Evolutionary conservation across 2,329 filamentous ascomycete species (phyloP).

Genomic region (Pseudocercospora cruenta): DNA sequence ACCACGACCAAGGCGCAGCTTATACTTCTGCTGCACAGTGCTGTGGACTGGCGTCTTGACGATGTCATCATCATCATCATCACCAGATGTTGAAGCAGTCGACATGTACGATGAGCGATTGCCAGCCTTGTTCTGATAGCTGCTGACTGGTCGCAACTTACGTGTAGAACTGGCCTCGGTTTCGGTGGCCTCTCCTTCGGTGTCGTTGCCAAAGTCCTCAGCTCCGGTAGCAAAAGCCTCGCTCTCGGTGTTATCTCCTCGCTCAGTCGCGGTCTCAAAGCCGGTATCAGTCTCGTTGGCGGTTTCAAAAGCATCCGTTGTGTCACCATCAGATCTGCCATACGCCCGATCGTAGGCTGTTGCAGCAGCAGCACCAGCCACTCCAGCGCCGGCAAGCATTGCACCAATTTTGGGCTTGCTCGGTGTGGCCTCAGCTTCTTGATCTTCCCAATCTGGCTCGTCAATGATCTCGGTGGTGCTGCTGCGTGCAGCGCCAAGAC

Average conservation of each 20-base stretch:
- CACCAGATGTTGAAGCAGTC: slow-evolving; percentile 84
- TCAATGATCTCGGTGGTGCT: slow-evolving; percentile 78
- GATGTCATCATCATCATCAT: slow-evolving; percentile 64
- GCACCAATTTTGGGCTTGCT: slow-evolving; percentile 46
- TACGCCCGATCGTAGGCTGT: slow-evolving; percentile 69
- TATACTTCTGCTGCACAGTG: slow-evolving; percentile 69
- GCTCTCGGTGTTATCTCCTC: slow-evolving; percentile 69
- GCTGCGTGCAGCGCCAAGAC: slow-evolving; percentile 74
- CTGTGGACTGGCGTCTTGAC: slow-evolving; percentile 66
- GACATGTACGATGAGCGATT: slow-evolving; percentile 76
- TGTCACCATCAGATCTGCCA: slow-evolving; percentile 53
- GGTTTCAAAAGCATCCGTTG: slow-evolving; percentile 67
- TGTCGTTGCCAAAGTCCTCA: slow-evolving; percentile 73
- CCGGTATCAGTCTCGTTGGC: slow-evolving; percentile 72
- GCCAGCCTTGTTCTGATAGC: slow-evolving; percentile 49
- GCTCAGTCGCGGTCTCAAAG: slow-evolving; percentile 78
- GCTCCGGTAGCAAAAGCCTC: slow-evolving; percentile 95
- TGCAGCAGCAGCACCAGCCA: slow-evolving; percentile 48
- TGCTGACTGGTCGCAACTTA: slow-evolving; percentile 22
- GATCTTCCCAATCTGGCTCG: slow-evolving; percentile 88
- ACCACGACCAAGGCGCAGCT: slow-evolving; percentile 70
- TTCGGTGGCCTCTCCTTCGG: slow-evolving; percentile 74
- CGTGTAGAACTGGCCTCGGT: slow-evolving; percentile 64
- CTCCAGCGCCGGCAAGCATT: slow-evolving; percentile 37
- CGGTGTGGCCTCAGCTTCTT: slow-evolving; percentile 63